A percentile compares a stretch with the other conserved stretches of the same genome.
These are phyloP conservation scores for Blastomyces percursus DNA, from an alignment of 2,329 filamentous ascomycete species.

Conservation along the genomic window DNA sequence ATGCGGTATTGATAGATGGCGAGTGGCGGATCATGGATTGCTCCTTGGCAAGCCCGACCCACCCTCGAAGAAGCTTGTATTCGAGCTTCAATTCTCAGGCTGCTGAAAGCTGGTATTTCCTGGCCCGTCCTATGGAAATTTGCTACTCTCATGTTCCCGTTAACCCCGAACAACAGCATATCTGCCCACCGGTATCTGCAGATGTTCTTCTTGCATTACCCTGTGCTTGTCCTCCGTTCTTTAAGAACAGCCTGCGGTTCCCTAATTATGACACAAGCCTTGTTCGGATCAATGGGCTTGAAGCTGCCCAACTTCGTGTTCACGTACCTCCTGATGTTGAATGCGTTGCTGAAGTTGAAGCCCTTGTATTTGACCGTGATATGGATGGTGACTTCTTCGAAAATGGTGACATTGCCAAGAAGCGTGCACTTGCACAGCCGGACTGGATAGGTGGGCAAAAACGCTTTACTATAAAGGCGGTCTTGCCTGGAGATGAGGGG, in stretches of 20 bases:
- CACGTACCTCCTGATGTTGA: constrained; percentile 83
- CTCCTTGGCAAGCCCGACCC: constrained; percentile 80
- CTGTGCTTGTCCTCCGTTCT: constrained; percentile 75
- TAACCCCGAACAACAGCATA: constrained; percentile 77
- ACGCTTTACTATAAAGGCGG: constrained; percentile 82
- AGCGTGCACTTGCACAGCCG: constrained; percentile 78
- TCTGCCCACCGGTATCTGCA: constrained; percentile 76
- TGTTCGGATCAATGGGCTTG: constrained; percentile 75
- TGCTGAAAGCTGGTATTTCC: constrained; percentile 87
- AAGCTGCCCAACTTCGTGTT: constrained; percentile 84
- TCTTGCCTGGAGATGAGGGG: constrained; percentile 85
- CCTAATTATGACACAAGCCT: constrained; percentile 84
- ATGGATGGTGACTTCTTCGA: constrained; percentile 87
- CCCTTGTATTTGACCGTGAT: constrained; percentile 67
- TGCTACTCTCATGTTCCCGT: constrained; percentile 95
- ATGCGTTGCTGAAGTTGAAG: constrained; percentile 83
- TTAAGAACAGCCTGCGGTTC: constrained; percentile 69
- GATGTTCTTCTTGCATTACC: constrained; percentile 80
- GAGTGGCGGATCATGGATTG: constrained; percentile 97
- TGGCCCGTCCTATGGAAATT: constrained; percentile 74
- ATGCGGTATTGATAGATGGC: constrained; percentile 79
- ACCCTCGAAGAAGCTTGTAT: constrained; percentile 67
- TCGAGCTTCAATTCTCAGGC: constrained; percentile 57
- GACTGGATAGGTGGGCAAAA: constrained; percentile 85
- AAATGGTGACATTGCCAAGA: constrained; percentile 73